phyloP scores from a whole-genome alignment of 177 flowering plant species.

The Tripterygium wilfordii region DNA sequence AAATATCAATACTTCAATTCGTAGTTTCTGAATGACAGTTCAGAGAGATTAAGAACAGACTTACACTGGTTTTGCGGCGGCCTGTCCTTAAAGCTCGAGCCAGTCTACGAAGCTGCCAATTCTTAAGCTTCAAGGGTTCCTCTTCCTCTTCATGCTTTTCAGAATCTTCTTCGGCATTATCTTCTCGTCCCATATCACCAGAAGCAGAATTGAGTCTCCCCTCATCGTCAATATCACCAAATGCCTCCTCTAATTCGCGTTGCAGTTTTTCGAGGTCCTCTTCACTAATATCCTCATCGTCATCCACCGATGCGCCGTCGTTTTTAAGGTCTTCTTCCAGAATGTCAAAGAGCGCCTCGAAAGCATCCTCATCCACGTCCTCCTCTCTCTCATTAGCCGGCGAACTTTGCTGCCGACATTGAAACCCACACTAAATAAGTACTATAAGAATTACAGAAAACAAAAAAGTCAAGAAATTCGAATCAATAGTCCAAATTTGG shows the following conservation, averaged over 20 bases:
- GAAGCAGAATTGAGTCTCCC: slow-evolving; percentile 17
- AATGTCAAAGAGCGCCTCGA: slow-evolving; percentile 68
- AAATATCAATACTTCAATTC: not conserved
- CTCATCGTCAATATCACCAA: slow-evolving; percentile 37
- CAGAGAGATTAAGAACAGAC: slow-evolving; percentile 6
- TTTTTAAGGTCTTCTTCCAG: slow-evolving; percentile 87
- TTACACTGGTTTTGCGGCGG: slow-evolving; percentile 81
- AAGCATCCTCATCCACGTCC: slow-evolving; percentile 74
- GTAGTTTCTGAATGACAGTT: no score
- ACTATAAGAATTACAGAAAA: no score
- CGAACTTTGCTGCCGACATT: not conserved
- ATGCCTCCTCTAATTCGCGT: slow-evolving; percentile 55
- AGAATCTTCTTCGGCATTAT: slow-evolving; percentile 6
- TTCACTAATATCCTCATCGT: slow-evolving; percentile 71
- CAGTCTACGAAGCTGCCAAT: slow-evolving; percentile 80
- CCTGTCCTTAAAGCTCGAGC: slow-evolving; percentile 84
- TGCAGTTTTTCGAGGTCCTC: slow-evolving; percentile 78
- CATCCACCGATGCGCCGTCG: slow-evolving; percentile 37
- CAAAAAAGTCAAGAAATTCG: no score
- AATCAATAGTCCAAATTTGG: no score
- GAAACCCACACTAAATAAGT: not conserved
- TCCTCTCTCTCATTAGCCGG: slow-evolving; percentile 1
- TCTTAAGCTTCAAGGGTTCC: slow-evolving; percentile 63
- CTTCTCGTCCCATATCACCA: slow-evolving; percentile 11
- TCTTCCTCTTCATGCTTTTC: slow-evolving; percentile 44